Evolutionary conservation across 2,329 filamentous ascomycete species (phyloP), one percentile per base, ranked within the genome.

Genomic region (Dendryphion nanum): DNA sequence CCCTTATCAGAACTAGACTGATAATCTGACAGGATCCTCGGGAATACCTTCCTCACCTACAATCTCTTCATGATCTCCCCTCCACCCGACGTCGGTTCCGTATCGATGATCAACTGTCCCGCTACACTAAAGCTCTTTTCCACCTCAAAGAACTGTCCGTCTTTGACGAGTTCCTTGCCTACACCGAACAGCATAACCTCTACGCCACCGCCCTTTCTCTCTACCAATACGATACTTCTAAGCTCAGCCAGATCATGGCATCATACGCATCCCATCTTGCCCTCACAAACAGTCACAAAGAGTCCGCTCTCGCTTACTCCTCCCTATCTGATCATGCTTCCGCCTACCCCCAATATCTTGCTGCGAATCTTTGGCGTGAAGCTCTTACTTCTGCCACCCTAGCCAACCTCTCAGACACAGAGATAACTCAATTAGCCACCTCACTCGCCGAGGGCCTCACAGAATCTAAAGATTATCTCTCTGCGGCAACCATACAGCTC

Each of bases 41-140:
- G 51, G 93, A 98, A 64, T 98, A 98, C 53, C 78, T 97, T 6
- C 93, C 93, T 4, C 97, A 97, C 59, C 81, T 98, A 35, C 90
- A 95, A 58, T 83, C 83, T 23, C 76, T 98, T 2, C 88, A 96
- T 61, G 77, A 83, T 44, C 76, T 94, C 51, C 69, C 85, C 0
- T 75, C 80, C 8, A 65, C 86, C 8, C 81, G 89, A 15, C 82
- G 88, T 30, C 78, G 82, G 36, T 95, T 90, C 51, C 81, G 82
- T 29, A 95, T 98, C 36, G 93, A 98, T 59, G 85, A 97, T 56
- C 83, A 95, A 58, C 79, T 98, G 4, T 79, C 78, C 21, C 83
- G 89, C 12, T 78, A 82, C 32, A 66, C 72, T 29, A 96, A 95
- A 69, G 91, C 93, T 0, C 73, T 97, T 4, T 66, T 64, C 2